phyloP scores from a whole-genome alignment of 1,139 yeast genomes.

The Yamadazyma trypodendri region DNA sequence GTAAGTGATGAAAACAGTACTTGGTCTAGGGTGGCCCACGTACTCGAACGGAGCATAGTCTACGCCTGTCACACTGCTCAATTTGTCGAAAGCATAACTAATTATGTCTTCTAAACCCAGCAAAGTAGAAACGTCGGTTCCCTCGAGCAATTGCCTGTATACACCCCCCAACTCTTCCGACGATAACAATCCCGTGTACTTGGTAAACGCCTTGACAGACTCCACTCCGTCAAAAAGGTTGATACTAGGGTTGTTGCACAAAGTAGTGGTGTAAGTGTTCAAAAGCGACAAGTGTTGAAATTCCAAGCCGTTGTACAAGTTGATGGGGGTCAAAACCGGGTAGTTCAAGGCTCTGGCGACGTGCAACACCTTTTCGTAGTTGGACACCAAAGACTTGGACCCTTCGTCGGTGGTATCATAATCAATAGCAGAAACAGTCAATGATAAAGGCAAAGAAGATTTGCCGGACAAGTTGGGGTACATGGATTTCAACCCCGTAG shows the following conservation, averaged over 20 bases:
- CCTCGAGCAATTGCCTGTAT: constrained; percentile 36
- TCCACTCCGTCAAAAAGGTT: constrained; percentile 81
- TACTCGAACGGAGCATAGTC: constrained; percentile 69
- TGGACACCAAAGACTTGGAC: constrained; percentile 56
- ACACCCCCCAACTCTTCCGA: constrained; percentile 43
- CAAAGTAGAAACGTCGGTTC: constrained; percentile 13
- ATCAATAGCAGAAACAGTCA: constrained; percentile 74
- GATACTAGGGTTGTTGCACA: constrained; percentile 56
- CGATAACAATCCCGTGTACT: constrained; percentile 46
- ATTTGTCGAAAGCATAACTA: constrained; percentile 41
- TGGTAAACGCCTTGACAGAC: constrained; percentile 56
- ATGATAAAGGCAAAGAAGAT: constrained; percentile 57
- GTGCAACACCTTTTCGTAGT: constrained; percentile 63
- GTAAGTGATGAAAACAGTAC: constrained; percentile 71
- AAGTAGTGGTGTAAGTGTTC: constrained; percentile 59
- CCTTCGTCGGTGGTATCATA: constrained; percentile 44
- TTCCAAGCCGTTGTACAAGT: constrained; percentile 49
- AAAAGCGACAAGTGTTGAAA: constrained; percentile 68
- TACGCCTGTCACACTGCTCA: constrained; percentile 61
- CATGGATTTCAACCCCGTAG: constrained; percentile 68
- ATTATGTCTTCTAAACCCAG: constrained; percentile 27
- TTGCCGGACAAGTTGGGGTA: constrained; percentile 45
- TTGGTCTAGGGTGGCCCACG: constrained; percentile 58
- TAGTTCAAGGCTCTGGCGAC: constrained; percentile 64
- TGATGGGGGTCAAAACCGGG: constrained; percentile 72